Evolutionary conservation across 805 yeast genomes (phyloP).

Genomic region (Saturnispora dispora): DNA sequence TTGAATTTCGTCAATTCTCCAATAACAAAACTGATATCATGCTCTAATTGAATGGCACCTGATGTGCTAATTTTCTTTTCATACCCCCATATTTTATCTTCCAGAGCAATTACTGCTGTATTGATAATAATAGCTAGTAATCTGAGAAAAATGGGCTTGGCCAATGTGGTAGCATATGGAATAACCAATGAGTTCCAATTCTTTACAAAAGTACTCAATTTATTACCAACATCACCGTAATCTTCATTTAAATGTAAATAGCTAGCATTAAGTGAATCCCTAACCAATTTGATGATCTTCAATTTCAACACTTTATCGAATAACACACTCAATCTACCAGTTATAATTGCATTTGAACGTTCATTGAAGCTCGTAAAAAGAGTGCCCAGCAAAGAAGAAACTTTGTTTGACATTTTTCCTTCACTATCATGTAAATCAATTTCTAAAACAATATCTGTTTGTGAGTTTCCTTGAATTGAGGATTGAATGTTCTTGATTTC

Average conservation of each 20-base stretch:
- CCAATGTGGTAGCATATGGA: constrained; percentile 43
- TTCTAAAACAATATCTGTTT: constrained; percentile 13
- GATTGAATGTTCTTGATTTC: constrained; percentile 19
- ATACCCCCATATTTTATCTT: constrained; percentile 57
- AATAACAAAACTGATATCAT: constrained; percentile 68
- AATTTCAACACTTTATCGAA: constrained; percentile 31
- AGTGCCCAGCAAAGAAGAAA: constrained; percentile 3
- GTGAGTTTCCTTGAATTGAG: constrained; percentile 14
- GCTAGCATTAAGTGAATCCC: constrained; percentile 31
- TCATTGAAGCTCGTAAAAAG: constrained; percentile 9
- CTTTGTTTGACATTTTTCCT: constrained; percentile 3
- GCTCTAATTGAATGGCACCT: constrained; percentile 77
- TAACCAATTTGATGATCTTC: constrained; percentile 28
- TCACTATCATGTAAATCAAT: constrained; percentile 13
- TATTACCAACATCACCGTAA: background rate
- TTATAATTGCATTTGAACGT: constrained; percentile 22
- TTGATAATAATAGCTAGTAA: constrained; percentile 43
- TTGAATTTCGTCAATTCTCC: constrained; percentile 63
- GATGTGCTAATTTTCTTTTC: constrained; percentile 66
- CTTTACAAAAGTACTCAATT: constrained; percentile 36
- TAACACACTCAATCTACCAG: constrained; percentile 35
- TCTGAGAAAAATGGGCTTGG: constrained; percentile 37
- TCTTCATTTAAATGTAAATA: constrained; percentile 29
- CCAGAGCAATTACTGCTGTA: constrained; percentile 48
- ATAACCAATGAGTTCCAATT: constrained; percentile 57